Conservation (phyloP, 2,329 filamentous ascomycete species). For the Didymellaceae sp. region DNA sequence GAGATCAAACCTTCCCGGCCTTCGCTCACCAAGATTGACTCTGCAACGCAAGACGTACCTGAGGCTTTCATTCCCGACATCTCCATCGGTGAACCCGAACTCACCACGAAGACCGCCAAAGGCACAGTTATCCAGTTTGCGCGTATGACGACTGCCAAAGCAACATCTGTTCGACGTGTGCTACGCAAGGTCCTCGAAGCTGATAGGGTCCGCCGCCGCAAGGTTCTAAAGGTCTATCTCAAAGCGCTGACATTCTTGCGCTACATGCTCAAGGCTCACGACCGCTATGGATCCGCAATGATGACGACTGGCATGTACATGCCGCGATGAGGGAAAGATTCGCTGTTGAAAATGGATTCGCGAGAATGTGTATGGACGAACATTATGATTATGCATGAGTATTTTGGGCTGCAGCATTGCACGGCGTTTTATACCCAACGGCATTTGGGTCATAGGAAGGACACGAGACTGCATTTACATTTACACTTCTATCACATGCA, state of each 20-base stretch:
- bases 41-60: constrained; percentile 16
- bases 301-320: constrained; percentile 35
- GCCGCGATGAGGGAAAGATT: constrained; percentile 26
- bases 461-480: constrained; percentile 7
- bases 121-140: constrained; percentile 31
- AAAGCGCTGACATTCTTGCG: constrained; percentile 35
- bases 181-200: constrained; percentile 33
- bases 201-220: constrained; percentile 28
- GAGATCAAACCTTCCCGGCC: constrained; percentile 13
- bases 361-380: constrained; percentile 4
- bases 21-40: constrained; percentile 25
- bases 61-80: constrained; percentile 32
- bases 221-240: constrained; percentile 30
- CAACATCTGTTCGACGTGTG: constrained; percentile 26
- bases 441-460: constrained; percentile 13
- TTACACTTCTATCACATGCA: constrained; percentile 4
- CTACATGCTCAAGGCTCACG: constrained; percentile 31
- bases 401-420: constrained; percentile 17
- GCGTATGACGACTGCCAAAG: constrained; percentile 25
- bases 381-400: constrained; percentile 13
- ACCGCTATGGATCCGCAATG: constrained; percentile 36
- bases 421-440: constrained; percentile 20
- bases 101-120: constrained; percentile 26
- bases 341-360: constrained; percentile 1
- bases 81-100: constrained; percentile 23